These are phyloP conservation scores for Pyrenochaeta sp. DNA, from an alignment of 2,329 filamentous ascomycete genomes.

Conservation along the genomic window DNA sequence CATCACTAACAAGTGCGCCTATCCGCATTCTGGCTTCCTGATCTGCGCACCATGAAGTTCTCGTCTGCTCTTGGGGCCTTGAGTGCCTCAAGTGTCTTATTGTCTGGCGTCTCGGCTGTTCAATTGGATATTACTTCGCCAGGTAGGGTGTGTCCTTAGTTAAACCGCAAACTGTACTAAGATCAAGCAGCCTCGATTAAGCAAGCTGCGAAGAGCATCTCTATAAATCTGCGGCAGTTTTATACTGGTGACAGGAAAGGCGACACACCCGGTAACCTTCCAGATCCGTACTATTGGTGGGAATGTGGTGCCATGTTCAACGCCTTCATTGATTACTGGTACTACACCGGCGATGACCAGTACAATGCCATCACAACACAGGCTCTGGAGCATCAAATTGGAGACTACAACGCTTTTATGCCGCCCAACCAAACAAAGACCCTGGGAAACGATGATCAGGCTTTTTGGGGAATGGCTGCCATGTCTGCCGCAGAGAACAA, in stretches of 20 bases:
- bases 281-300: slow-evolving; percentile 56
- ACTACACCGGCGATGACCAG: slow-evolving; percentile 51
- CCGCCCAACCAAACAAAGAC: slow-evolving; percentile 71
- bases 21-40: slow-evolving; percentile 12
- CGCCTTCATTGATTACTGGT: slow-evolving; percentile 53
- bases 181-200: slow-evolving; percentile 66
- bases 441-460: slow-evolving; percentile 66
- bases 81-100: slow-evolving; percentile 41
- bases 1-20: slow-evolving; percentile 9
- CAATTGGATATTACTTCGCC: slow-evolving; percentile 38
- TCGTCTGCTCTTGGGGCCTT: slow-evolving; percentile 39
- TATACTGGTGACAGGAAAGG: slow-evolving; percentile 70
- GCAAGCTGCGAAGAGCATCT: slow-evolving; percentile 67
- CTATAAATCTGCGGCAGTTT: slow-evolving; percentile 68
- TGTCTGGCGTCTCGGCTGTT: slow-evolving; percentile 43
- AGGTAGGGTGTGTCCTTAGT: slow-evolving; percentile 29
- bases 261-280: slow-evolving; percentile 66
- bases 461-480: slow-evolving; percentile 66
- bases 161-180: slow-evolving; percentile 16
- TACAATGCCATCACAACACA: slow-evolving; percentile 51
- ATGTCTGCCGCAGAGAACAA: slow-evolving; percentile 66
- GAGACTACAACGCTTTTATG: slow-evolving; percentile 78
- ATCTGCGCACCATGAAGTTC: slow-evolving; percentile 45
- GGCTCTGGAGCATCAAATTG: slow-evolving; percentile 78
- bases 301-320: slow-evolving; percentile 53